Percentiles rank a stretch among this genome's conserved stretches.
Evolutionary conservation across 495 filamentous ascomycete genomes (phyloP).

Genomic region (Emericellopsis terricola): DNA sequence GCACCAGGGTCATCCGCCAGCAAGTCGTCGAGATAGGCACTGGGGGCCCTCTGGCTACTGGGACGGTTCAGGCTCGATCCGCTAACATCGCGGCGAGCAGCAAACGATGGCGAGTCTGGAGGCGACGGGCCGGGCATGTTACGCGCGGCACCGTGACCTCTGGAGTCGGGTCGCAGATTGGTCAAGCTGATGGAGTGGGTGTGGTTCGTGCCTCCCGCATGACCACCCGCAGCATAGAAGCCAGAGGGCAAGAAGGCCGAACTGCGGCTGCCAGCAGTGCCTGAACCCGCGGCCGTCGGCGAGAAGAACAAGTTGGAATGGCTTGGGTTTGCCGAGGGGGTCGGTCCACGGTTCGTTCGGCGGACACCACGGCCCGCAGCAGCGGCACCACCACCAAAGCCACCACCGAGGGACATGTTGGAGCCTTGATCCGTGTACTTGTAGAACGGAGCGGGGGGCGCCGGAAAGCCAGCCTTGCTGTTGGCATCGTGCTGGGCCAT

Average conservation of each 20-base stretch:
- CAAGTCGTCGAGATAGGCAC: conserved; percentile 83
- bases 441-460: conserved; percentile 34
- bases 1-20: conserved; percentile 41
- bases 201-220: conserved; percentile 29
- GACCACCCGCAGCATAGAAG: conserved; percentile 59
- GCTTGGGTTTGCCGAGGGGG: conserved; percentile 27
- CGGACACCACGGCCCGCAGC: conserved; percentile 13
- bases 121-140: conserved; percentile 34
- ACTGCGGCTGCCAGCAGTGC: conserved; percentile 28
- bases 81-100: conserved; percentile 31
- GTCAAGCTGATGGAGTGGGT: conserved; percentile 33
- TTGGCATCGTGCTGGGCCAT: conserved; percentile 47
- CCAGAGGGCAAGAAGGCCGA: conserved; percentile 76
- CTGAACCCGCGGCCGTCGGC: conserved; percentile 51
- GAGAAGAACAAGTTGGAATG: conserved; percentile 73
- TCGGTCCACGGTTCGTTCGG: conserved; percentile 20
- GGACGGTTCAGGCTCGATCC: conserved; percentile 51
- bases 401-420: conserved; percentile 39
- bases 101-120: conserved; percentile 45
- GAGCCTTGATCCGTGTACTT: conserved; percentile 38
- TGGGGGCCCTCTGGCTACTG: conserved; percentile 64
- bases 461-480: conserved; percentile 36
- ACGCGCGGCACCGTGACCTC: conserved; percentile 26
- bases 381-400: too few relatives aligned
- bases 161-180: conserved; percentile 33